Conservation (phyloP, 2,329 filamentous ascomycete species). For the Fusarium sp. region DNA sequence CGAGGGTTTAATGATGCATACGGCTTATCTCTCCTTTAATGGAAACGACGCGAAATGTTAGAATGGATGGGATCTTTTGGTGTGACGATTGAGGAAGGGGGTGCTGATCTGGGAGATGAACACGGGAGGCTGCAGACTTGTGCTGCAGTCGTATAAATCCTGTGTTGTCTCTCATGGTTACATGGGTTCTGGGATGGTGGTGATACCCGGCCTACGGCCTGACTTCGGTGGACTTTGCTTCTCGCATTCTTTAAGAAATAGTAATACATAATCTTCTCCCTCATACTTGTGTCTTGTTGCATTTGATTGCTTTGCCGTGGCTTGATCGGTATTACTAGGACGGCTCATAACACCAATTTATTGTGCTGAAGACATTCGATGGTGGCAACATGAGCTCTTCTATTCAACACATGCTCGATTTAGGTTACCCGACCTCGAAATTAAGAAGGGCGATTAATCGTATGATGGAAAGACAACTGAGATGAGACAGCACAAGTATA, state of each 20-base stretch:
- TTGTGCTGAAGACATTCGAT: no score
- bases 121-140: constrained; percentile 20
- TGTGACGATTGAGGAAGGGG: constrained; percentile 20
- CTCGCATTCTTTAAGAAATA: constrained; percentile 46
- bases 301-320: not conserved
- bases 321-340: not conserved
- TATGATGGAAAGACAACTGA: no score
- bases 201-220: constrained; percentile 42
- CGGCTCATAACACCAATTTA: not conserved
- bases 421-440: no score
- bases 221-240: constrained; percentile 41
- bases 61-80: constrained; percentile 37
- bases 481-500: not conserved
- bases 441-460: no score
- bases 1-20: constrained; percentile 48
- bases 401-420: not conserved
- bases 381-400: not conserved
- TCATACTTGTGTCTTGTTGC: not conserved
- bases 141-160: constrained; percentile 12
- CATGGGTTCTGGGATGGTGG: constrained; percentile 36
- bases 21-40: constrained; percentile 50
- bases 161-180: constrained; percentile 19
- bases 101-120: constrained; percentile 20
- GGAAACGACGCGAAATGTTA: constrained; percentile 46
- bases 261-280: constrained; percentile 46